These are phyloP conservation scores for Galium porrigens DNA, from an alignment of 305 asterid species.

Conservation along the genomic window DNA sequence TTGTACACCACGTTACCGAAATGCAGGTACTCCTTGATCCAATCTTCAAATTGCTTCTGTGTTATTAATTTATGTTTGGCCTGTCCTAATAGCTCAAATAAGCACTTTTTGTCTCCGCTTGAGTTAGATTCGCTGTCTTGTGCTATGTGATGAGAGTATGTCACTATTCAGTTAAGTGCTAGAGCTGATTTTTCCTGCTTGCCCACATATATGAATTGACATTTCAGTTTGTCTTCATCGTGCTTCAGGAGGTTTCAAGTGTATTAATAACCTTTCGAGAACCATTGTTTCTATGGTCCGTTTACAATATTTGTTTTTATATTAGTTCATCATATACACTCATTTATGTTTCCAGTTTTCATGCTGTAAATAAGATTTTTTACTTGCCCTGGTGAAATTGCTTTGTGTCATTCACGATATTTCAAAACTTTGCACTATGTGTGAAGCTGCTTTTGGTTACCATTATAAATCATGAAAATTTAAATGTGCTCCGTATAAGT, in stretches of 20 bases:
- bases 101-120: background rate
- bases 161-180: background rate
- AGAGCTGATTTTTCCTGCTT: background rate
- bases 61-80: background rate
- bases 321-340: background rate
- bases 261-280: background rate
- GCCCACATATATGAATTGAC: background rate
- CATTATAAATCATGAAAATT: constrained; percentile 1
- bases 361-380: background rate
- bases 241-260: background rate
- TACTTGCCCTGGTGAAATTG: background rate
- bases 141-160: background rate
- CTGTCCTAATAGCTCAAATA: background rate
- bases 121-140: background rate
- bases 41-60: background rate
- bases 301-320: background rate
- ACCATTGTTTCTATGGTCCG: background rate
- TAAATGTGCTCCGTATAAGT: constrained; percentile 17
- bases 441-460: background rate
- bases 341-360: background rate
- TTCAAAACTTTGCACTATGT: background rate
- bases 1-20: constrained; percentile 79
- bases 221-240: background rate
- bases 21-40: constrained; percentile 49
- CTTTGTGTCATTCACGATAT: background rate